Conservation (phyloP, 768 basidiomycete species). For the Punctularia strigosozonata region DNA sequence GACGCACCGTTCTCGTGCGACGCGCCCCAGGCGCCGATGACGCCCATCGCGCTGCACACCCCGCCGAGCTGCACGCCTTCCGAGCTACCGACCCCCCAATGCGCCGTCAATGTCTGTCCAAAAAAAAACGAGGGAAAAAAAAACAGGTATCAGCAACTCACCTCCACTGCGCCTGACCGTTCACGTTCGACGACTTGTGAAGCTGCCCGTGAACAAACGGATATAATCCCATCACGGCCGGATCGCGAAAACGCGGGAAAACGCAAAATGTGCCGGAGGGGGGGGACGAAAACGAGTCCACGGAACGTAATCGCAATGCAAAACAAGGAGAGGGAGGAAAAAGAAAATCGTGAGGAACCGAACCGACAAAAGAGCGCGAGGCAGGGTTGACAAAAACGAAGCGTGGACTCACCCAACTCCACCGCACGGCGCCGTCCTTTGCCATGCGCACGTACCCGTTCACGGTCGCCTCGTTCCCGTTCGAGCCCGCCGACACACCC, state of each 20-base stretch:
- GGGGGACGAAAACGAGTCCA: no score
- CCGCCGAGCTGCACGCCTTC: conserved; percentile 59
- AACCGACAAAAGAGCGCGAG: conserved; percentile 3
- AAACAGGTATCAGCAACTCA: conserved; percentile 13
- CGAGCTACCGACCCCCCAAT: conserved; percentile 31
- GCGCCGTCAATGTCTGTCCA: conserved; percentile 2
- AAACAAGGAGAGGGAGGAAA: no score
- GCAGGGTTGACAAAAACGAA: no score
- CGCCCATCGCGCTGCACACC: conserved; percentile 51
- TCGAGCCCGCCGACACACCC: conserved; percentile 16
- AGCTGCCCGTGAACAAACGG: conserved; percentile 9
- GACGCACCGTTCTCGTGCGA: conserved; percentile 40
- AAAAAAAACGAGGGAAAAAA: background rate
- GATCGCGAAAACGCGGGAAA: no score
- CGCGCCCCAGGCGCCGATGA: conserved; percentile 60
- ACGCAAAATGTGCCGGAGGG: no score
- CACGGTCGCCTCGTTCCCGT: conserved; percentile 16
- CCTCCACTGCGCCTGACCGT: conserved; percentile 49
- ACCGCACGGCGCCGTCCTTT: conserved; percentile 20
- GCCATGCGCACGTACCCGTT: conserved; percentile 23
- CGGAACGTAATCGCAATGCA: no score
- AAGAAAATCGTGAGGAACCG: no score
- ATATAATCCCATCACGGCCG: no score
- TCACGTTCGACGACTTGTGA: conserved; percentile 39
- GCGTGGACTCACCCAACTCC: conserved; percentile 9